Base-by-base conservation (phyloP, 139 green algal genomes). In the Tetradesmus obliquus region DNA sequence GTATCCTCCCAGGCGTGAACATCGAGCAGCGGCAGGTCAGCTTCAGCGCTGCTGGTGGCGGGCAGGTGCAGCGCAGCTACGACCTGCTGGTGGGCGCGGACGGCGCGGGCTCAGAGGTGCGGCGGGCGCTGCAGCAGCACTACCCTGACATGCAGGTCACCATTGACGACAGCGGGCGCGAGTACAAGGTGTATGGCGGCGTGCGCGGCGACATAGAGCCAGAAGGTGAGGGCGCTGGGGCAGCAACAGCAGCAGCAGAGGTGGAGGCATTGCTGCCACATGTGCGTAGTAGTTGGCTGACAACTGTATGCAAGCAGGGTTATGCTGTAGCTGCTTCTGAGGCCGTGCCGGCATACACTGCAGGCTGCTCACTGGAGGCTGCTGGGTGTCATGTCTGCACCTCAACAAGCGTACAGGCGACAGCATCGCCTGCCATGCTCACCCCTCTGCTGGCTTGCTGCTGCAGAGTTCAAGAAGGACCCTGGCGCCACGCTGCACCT, bases 11-110 rank as follows among this genome's bases (percentile, higher is more conserved):
- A 85, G 72, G 17, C n/a, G 55, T 94, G 1, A 82, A 94, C 74
- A 58, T 94, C 57, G 9, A 66, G 3, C 22, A 53, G n/a, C 80
- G 81, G n/a, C 76, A 79, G 19, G 76, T 79, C 2, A 87, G 55
- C 88, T 91, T 87, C 76, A 87, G 55, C 13, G 58, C 12, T 3
- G 32, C 32, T 45, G 32, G 32, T 45, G 76, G 24, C 76, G 12
- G 69, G 69, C 69, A 79, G 76, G 69, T 17, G 79, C 82, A 32
- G 51, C 82, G 32, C 32, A 45, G 32, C 32, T 45, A 94, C 57
- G 95, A 95, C 86, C 81, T 96, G 85, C 91, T 96, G 55, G 90
- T 96, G 51, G 95, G 93, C 0, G 95, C 95, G 19, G 95, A 96
- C 62, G 92, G 95, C 20, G 91, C 91, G 32, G 87, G 83, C 86